Evolutionary conservation across 1,139 yeast species (phyloP), one percentile per base, ranked within the genome.

Genomic region (Kodamaea sp.): DNA sequence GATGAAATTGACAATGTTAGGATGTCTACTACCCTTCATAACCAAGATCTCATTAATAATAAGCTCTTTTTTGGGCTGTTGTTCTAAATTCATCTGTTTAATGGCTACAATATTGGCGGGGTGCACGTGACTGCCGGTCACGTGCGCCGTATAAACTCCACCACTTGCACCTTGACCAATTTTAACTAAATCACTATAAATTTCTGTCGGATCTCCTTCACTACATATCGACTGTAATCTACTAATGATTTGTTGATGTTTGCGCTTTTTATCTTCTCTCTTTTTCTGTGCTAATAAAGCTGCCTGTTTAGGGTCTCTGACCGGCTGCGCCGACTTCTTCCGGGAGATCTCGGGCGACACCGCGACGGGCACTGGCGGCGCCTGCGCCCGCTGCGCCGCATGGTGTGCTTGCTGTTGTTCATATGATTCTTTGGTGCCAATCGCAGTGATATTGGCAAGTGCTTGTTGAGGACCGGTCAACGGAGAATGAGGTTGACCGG

Each of bases 151-250:
- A 58, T 83, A 92, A 35, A 92, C 98, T 38, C 97, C 97, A 42
- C 98, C 98, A 29, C 95, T 83, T 0, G 98, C 98, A 55, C 98
- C 98, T 65, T 92, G 97, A 5, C 98, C 98, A 55, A 92, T 84
- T 66, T 92, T 90, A 12, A 75, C 70, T 44, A 90, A 68, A 54
- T 81, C 82, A 35, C 73, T 69, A 60, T 87, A 94, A 36, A 77
- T 61, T 39, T 70, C 70, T 27, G 81, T 79, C n/a, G 99, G 98
- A 61, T 94, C 95, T 3, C 92, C 95, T 30, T 79, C 81, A 2
- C 88, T 76, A 55, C 97, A 92, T 35, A 92, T 90, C 31, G 81
- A 78, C 42, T 78, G 74, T 39, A 92, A 69, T 52, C 81, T 84
- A 40, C 78, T 75, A 44, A 87, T 74, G 23, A 87, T 79, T 52